These are phyloP conservation scores for Chaetomiaceae sp. DNA, from an alignment of 2,329 filamentous ascomycete genomes.

Conservation along the genomic window DNA sequence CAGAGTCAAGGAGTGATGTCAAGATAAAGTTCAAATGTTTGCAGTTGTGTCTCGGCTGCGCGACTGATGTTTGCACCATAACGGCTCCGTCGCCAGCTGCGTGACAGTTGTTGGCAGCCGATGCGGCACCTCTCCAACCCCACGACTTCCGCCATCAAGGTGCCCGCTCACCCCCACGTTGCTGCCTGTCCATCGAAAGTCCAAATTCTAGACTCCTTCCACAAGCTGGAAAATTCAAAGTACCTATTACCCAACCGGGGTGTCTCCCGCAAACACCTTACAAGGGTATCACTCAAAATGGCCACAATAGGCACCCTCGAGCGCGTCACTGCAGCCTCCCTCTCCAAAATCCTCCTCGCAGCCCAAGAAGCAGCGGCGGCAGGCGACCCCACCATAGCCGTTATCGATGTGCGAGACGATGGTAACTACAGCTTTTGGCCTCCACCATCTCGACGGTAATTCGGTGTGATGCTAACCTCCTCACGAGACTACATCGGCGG, in stretches of 20 bases:
- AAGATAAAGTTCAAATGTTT: not conserved
- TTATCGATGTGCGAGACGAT: slow-evolving; percentile 87
- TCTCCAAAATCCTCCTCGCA: slow-evolving; percentile 61
- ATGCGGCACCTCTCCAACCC: too few species aligned
- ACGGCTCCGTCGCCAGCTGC: not conserved
- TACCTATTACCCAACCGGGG: too few species aligned
- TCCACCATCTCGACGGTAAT: not conserved
- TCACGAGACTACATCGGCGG: slow-evolving; percentile 77
- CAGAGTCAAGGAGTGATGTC: not conserved
- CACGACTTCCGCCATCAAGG: too few species aligned
- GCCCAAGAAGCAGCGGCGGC: slow-evolving; percentile 37
- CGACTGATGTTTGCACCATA: too few species aligned
- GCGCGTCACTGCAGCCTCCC: slow-evolving; percentile 63
- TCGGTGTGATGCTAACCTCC: too few species aligned
- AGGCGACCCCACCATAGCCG: slow-evolving; percentile 52
- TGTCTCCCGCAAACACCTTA: too few species aligned
- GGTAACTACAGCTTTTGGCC: slow-evolving; percentile 42
- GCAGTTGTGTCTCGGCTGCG: not conserved
- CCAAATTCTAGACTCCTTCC: too few species aligned
- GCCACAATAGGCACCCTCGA: slow-evolving; percentile 59
- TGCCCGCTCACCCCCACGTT: too few species aligned
- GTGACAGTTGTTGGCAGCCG: not conserved
- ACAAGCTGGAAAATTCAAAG: too few species aligned
- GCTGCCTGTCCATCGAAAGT: not conserved
- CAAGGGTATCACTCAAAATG: too few species aligned